Evolutionary conservation across 2,329 filamentous ascomycete species (phyloP).

Genomic region (Leptographium wingfieldii): DNA sequence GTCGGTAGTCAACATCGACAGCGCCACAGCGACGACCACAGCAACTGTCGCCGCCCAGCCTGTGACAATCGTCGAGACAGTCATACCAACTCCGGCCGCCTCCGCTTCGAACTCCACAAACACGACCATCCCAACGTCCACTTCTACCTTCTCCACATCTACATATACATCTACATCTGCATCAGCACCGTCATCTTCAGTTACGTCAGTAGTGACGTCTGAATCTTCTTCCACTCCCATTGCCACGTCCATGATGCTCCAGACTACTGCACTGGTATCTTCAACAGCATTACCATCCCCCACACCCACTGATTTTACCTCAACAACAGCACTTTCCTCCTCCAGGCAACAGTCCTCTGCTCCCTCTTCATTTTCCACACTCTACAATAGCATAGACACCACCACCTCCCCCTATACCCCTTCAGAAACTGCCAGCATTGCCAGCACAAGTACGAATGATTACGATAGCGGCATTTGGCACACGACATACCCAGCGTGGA

Average conservation of each 20-base stretch:
- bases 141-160: background rate
- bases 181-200: background rate
- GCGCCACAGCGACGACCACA: constrained; percentile 3
- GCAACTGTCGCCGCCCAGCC: constrained; percentile 1
- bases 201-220: background rate
- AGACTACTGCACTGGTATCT: background rate
- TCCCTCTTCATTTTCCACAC: background rate
- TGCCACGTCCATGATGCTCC: background rate
- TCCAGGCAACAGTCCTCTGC: background rate
- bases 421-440: background rate
- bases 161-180: background rate
- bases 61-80: constrained; percentile 1
- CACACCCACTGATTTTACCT: background rate
- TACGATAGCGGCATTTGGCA: constrained; percentile 23
- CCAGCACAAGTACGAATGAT: background rate
- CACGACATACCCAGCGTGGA: constrained; percentile 32
- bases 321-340: background rate
- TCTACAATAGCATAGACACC: constrained; percentile 1
- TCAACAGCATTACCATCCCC: background rate
- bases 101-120: background rate
- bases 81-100: background rate
- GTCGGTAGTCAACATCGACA: constrained; percentile 13
- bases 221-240: background rate
- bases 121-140: background rate
- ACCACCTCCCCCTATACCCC: constrained; percentile 15